Conservation (phyloP, 2,329 filamentous ascomycete genomes). For the Aschersonia sp. region DNA sequence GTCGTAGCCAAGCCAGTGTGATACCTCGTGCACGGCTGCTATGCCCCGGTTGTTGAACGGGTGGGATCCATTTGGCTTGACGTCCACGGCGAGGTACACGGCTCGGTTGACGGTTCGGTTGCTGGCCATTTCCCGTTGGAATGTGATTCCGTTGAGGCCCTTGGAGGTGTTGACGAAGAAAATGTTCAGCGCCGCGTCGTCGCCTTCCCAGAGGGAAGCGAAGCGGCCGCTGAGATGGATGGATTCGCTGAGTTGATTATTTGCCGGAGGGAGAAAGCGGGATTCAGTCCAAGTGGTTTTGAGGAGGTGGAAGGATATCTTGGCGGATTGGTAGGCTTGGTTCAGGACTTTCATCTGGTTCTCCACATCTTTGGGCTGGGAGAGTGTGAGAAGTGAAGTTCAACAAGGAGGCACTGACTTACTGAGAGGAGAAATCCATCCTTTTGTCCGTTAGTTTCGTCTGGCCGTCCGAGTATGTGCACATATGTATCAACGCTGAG, state of each 20-base stretch:
- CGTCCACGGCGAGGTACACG: not conserved
- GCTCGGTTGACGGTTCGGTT: not conserved
- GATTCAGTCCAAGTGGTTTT: not conserved
- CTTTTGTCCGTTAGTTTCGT: not conserved
- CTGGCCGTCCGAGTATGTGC: not conserved
- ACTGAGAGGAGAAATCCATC: not conserved
- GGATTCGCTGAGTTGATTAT: not conserved
- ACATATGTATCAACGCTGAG: not conserved
- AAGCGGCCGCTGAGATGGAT: not conserved
- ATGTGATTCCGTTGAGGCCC: not conserved
- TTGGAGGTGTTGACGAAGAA: not conserved
- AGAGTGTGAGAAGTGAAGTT: no score
- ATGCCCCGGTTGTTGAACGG: not conserved
- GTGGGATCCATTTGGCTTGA: not conserved
- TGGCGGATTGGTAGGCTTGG: not conserved
- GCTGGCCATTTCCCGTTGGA: not conserved
- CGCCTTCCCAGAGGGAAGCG: not conserved
- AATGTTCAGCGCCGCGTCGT: not conserved
- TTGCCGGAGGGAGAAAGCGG: not conserved
- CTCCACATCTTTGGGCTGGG: not conserved
- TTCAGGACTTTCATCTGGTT: not conserved
- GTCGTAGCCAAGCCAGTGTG: not conserved
- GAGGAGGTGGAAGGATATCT: not conserved
- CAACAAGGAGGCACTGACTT: not conserved
- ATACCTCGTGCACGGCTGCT: not conserved